Evolutionary conservation across 805 yeast species (phyloP).

Genomic region (Candida xiaguanensis): DNA sequence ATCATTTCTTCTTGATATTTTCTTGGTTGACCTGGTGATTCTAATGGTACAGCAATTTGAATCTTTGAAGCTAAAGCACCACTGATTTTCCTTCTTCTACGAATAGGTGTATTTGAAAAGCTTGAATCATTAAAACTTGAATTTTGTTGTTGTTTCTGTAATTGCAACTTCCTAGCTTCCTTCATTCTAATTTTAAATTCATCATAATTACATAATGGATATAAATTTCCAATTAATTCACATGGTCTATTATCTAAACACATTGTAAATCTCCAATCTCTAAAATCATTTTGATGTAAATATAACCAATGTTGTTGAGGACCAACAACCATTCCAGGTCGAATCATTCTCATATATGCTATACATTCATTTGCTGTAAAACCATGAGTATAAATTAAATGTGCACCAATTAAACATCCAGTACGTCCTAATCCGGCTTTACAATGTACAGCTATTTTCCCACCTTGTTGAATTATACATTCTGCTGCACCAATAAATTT

Average conservation of each 20-base stretch:
- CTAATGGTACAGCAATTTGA: constrained; percentile 79
- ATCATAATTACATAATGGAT: constrained; percentile 58
- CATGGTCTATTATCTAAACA: constrained; percentile 67
- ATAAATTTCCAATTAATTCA: constrained; percentile 63
- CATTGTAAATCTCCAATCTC: constrained; percentile 96
- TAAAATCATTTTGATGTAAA: constrained; percentile 89
- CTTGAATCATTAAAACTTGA: constrained; percentile 39
- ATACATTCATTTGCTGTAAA: constrained; percentile 97
- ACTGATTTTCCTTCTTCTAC: constrained; percentile 63
- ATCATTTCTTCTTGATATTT: constrained; percentile 48
- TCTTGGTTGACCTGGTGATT: constrained; percentile 97
- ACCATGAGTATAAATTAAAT: constrained; percentile 91
- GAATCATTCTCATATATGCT: constrained; percentile 90
- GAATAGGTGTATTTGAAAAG: constrained; percentile 63
- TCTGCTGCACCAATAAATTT: constrained; percentile 95
- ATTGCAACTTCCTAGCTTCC: constrained; percentile 31
- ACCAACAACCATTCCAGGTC: constrained; percentile 99
- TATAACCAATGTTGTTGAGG: constrained; percentile 99
- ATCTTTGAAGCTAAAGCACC: constrained; percentile 67
- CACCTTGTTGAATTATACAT: constrained; percentile 77
- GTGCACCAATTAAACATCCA: constrained; percentile 97
- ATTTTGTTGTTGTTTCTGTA: constrained; percentile 29
- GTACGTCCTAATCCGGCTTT: constrained; percentile 98
- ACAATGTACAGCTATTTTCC: constrained; percentile 98
- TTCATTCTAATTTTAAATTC: constrained; percentile 54